Evolutionary conservation across 2,329 filamentous ascomycete species (phyloP).

Genomic region (Pseudogymnoascus sp.): DNA sequence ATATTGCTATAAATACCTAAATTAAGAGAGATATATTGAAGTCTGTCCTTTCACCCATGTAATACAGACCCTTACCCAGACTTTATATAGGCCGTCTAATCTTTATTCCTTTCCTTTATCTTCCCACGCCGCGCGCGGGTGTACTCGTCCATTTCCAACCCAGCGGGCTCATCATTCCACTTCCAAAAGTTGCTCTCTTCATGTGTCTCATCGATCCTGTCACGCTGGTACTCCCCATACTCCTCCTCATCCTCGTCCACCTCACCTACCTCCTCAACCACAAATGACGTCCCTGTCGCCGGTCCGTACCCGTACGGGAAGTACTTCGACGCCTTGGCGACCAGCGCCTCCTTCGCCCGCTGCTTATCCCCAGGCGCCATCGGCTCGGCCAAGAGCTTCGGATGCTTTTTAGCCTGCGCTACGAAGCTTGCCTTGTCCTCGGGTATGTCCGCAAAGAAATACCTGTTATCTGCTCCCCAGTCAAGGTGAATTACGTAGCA

Average conservation of each 20-base stretch:
- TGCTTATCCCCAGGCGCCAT: conserved; percentile 31
- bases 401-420: conserved; percentile 15
- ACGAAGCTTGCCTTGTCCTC: conserved; percentile 13
- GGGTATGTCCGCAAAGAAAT: conserved; percentile 22
- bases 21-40: too few species aligned
- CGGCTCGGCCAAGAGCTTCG: conserved; percentile 18
- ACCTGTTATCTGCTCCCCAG: conserved; percentile 30
- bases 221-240: conserved; percentile 35
- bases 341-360: conserved; percentile 32
- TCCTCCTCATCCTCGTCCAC: conserved; percentile 37
- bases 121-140: neutral
- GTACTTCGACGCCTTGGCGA: conserved; percentile 38
- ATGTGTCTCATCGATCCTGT: conserved; percentile 23
- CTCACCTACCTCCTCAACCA: conserved; percentile 40
- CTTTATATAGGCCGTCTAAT: neutral
- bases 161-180: conserved; percentile 15
- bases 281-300: conserved; percentile 35
- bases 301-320: conserved; percentile 42
- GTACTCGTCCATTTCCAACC: conserved; percentile 3
- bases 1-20: neutral
- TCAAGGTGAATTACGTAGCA: conserved; percentile 41
- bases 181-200: conserved; percentile 21
- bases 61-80: neutral
- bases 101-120: too few species aligned
- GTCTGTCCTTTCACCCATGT: neutral